Evolutionary conservation across 2,329 filamentous ascomycete genomes (phyloP).

Genomic region (Aspergillus persii): DNA sequence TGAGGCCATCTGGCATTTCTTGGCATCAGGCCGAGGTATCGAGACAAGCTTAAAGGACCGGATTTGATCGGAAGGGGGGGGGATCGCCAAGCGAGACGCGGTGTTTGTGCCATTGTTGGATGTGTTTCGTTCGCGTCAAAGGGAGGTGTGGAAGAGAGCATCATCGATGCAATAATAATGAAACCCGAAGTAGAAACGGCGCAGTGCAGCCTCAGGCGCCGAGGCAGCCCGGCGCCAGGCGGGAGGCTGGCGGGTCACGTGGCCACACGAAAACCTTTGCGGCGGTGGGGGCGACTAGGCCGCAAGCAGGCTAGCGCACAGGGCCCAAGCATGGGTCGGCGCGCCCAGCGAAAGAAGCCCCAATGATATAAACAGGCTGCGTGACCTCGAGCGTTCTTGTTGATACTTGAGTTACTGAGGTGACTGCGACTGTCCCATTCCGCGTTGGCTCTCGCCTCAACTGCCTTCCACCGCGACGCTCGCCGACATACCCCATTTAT

Average conservation of each 20-base stretch:
- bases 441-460: not conserved
- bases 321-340: constrained; percentile 41
- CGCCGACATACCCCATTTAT: not conserved
- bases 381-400: constrained; percentile 39
- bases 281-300: constrained; percentile 27
- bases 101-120: too few relatives aligned
- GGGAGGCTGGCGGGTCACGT: constrained; percentile 21
- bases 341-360: constrained; percentile 38
- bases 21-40: constrained; percentile 20
- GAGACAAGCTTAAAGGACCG: constrained; percentile 12
- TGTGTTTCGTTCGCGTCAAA: too few relatives aligned
- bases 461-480: not conserved
- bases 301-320: constrained; percentile 27
- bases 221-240: constrained; percentile 13
- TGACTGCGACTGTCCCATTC: not conserved
- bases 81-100: not conserved
- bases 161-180: too few relatives aligned
- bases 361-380: constrained; percentile 50
- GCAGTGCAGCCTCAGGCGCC: not conserved
- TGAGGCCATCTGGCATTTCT: constrained; percentile 38
- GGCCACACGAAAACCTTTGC: constrained; percentile 27
- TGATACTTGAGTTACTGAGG: constrained; percentile 12
- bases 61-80: not conserved
- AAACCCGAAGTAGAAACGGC: not conserved
- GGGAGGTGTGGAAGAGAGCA: too few relatives aligned